Percentiles rank a stretch among this genome's conserved stretches.
Evolutionary conservation across 768 basidiomycete species (phyloP).

Genomic region (Suillus cothurnatus): DNA sequence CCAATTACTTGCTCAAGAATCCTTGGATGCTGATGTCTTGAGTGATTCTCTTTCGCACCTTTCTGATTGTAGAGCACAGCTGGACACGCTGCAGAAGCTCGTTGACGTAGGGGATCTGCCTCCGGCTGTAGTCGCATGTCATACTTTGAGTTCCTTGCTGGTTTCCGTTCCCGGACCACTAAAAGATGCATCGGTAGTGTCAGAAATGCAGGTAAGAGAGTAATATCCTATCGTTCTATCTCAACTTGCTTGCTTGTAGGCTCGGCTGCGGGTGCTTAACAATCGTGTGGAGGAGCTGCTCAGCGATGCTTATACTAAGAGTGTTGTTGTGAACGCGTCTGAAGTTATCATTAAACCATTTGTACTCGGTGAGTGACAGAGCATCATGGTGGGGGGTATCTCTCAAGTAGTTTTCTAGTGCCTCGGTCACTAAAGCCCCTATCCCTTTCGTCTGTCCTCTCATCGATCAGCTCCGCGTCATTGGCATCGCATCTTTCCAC

Average conservation of each 20-base stretch:
- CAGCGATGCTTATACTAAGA: slow-evolving; percentile 63
- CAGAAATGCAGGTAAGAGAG: slow-evolving; percentile 57
- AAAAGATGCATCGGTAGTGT: slow-evolving; percentile 49
- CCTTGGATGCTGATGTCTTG: slow-evolving; percentile 53
- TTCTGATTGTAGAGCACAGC: slow-evolving; percentile 49
- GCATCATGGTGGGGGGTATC: slow-evolving; percentile 10
- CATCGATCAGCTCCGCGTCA: slow-evolving; percentile 57
- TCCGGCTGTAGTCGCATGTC: slow-evolving; percentile 55
- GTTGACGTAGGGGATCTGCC: slow-evolving; percentile 62
- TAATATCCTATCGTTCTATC: neutral
- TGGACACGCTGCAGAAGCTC: slow-evolving; percentile 46
- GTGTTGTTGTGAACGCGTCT: slow-evolving; percentile 52
- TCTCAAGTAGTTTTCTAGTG: slow-evolving; percentile 41
- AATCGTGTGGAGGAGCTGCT: slow-evolving; percentile 73
- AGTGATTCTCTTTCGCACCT: slow-evolving; percentile 59
- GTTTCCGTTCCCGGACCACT: slow-evolving; percentile 53
- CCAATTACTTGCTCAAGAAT: slow-evolving; percentile 62
- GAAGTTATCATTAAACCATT: slow-evolving; percentile 52
- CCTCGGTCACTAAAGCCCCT: slow-evolving; percentile 54
- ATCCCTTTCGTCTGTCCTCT: slow-evolving; percentile 54
- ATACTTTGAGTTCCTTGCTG: slow-evolving; percentile 46
- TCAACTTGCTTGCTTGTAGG: slow-evolving; percentile 39
- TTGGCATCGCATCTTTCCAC: slow-evolving; percentile 58
- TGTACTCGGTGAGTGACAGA: slow-evolving; percentile 51
- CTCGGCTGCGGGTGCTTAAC: slow-evolving; percentile 52